Evolutionary conservation across 176 grass and related monocot species (phyloP).

Genomic region (Bromus sterilis): DNA sequence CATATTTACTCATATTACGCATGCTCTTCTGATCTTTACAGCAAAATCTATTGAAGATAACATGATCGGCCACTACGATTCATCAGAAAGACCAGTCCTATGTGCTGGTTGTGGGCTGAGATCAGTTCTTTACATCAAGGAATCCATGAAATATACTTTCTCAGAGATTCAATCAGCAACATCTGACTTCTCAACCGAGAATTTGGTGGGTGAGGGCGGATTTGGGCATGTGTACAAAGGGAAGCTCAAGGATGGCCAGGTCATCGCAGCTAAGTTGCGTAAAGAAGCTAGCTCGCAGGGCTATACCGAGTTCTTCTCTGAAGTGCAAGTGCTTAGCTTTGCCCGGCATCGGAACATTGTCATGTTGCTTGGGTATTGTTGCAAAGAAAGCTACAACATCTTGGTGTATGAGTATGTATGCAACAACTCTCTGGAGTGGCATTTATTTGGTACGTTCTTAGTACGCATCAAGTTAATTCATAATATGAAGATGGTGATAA

Average conservation of each 20-base stretch:
- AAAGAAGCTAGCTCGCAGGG: slow-evolving; percentile 70
- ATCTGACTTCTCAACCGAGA: slow-evolving; percentile 45
- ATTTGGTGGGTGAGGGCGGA: slow-evolving; percentile 61
- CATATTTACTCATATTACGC: neutral
- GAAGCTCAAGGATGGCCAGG: slow-evolving; percentile 62
- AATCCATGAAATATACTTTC: slow-evolving; percentile 67
- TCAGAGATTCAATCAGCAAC: slow-evolving; percentile 66
- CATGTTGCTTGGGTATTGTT: slow-evolving; percentile 77
- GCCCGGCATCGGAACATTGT: slow-evolving; percentile 65
- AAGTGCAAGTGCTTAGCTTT: slow-evolving; percentile 77
- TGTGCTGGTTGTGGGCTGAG: slow-evolving; percentile 51
- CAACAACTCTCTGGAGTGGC: slow-evolving; percentile 72
- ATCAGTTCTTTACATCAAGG: slow-evolving; percentile 65
- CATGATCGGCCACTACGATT: slow-evolving; percentile 28
- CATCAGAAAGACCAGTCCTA: slow-evolving; percentile 42
- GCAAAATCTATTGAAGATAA: slow-evolving; percentile 31
- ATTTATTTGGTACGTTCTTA: slow-evolving; percentile 57
- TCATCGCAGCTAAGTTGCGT: slow-evolving; percentile 57
- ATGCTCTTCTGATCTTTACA: slow-evolving; percentile 4
- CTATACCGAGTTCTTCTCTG: slow-evolving; percentile 70
- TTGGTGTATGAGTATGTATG: slow-evolving; percentile 77
- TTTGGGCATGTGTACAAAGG: slow-evolving; percentile 76
- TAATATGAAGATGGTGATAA: neutral
- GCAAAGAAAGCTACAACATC: slow-evolving; percentile 73
- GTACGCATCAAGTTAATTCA: neutral